A percentile compares a stretch with the other conserved stretches of the same genome.
Evolutionary conservation across 306 rosid species (phyloP).

Genomic region (Pueraria montana): DNA sequence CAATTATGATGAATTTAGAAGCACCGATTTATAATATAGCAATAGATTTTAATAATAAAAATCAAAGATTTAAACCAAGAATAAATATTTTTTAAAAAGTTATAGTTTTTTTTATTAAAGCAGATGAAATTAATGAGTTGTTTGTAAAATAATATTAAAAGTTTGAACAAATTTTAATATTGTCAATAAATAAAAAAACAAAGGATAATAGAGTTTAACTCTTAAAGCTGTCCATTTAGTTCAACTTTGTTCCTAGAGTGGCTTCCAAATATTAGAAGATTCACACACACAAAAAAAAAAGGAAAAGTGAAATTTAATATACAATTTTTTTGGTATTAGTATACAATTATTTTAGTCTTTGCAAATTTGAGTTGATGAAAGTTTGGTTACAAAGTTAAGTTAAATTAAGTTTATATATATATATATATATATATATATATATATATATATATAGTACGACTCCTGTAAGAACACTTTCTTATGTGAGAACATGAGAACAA

Average conservation of each 20-base stretch:
- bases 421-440: no score
- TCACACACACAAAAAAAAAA: background rate
- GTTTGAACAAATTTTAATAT: background rate
- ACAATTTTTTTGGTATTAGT: no score
- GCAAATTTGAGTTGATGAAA: background rate
- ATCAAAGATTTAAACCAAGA: background rate
- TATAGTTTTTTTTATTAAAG: background rate
- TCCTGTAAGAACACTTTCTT: no score
- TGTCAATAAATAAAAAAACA: background rate
- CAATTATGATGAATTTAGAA: background rate
- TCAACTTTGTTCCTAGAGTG: background rate
- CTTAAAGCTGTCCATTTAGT: background rate
- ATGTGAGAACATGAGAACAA: no score
- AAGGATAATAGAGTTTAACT: background rate
- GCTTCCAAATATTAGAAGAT: background rate
- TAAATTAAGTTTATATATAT: no score
- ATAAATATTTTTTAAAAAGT: background rate
- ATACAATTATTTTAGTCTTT: background rate
- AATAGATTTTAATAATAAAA: background rate
- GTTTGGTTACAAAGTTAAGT: no score
- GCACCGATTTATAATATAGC: background rate
- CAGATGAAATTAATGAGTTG: background rate
- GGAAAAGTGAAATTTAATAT: background rate
- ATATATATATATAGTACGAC: no score
- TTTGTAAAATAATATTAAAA: background rate